These are phyloP conservation scores for Aspergillus incahuasiensis DNA, from an alignment of 495 filamentous ascomycete species.

Conservation along the genomic window DNA sequence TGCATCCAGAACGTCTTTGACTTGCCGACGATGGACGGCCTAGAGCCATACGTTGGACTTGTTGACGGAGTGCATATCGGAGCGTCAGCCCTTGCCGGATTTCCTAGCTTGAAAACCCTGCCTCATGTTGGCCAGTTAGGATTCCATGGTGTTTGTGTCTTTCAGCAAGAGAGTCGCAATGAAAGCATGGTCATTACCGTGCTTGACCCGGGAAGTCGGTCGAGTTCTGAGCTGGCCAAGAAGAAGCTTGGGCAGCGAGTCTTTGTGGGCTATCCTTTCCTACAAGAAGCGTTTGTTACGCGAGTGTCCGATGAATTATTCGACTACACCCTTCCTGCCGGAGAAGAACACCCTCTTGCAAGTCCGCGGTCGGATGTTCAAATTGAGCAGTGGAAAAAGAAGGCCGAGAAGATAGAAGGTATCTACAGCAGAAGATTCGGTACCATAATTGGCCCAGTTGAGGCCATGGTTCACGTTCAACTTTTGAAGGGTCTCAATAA, in stretches of 20 bases:
- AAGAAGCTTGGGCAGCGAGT: constrained; percentile 76
- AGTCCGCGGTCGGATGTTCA: constrained; percentile 72
- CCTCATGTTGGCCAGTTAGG: constrained; percentile 73
- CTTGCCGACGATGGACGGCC: constrained; percentile 82
- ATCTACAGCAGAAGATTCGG: constrained; percentile 86
- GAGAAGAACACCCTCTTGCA: constrained; percentile 55
- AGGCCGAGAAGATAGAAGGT: constrained; percentile 75
- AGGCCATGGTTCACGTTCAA: constrained; percentile 85
- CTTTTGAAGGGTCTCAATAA: constrained; percentile 87
- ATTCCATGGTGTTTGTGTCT: constrained; percentile 93
- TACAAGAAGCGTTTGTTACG: constrained; percentile 88
- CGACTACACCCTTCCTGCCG: constrained; percentile 68
- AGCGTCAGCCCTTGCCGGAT: constrained; percentile 77
- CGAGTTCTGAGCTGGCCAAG: constrained; percentile 67
- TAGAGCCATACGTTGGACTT: constrained; percentile 80
- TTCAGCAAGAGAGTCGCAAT: constrained; percentile 93
- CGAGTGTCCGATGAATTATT: constrained; percentile 92
- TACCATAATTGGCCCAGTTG: constrained; percentile 79
- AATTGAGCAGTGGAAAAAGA: constrained; percentile 77
- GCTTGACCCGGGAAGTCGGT: constrained; percentile 63
- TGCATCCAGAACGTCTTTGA: constrained; percentile 96
- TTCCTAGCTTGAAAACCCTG: constrained; percentile 81
- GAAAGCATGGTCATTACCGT: constrained; percentile 93
- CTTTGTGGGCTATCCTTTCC: constrained; percentile 91
- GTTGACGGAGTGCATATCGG: constrained; percentile 85